Conservation (phyloP, 2,329 filamentous ascomycete genomes). For the Periconia macrospinosa region DNA sequence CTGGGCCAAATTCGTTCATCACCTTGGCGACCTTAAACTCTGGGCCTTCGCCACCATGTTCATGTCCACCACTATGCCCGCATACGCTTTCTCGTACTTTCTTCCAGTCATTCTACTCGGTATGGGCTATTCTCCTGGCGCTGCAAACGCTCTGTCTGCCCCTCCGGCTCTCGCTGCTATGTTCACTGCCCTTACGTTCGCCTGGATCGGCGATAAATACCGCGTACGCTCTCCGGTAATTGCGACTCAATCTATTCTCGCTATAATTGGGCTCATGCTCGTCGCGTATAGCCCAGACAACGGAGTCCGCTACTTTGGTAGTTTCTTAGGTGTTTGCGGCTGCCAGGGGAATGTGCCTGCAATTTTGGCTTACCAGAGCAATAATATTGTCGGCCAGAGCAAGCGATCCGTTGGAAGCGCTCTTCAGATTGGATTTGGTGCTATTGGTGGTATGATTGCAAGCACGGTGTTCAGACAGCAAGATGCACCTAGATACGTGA, state of each 20-base stretch:
- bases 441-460: conserved; percentile 28
- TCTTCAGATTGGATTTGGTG: conserved; percentile 27
- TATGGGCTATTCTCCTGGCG: conserved; percentile 21
- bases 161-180: conserved; percentile 28
- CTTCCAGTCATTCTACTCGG: conserved; percentile 30
- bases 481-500: conserved; percentile 25
- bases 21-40: conserved; percentile 23
- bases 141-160: conserved; percentile 21
- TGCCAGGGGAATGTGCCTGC: conserved; percentile 14
- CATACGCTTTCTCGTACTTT: conserved; percentile 31
- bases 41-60: conserved; percentile 23
- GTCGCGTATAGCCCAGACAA: conserved; percentile 25
- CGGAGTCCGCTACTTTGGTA: conserved; percentile 28
- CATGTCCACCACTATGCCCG: conserved; percentile 25
- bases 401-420: conserved; percentile 23
- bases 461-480: conserved; percentile 21
- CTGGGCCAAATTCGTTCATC: conserved; percentile 18
- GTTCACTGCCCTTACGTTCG: conserved; percentile 24
- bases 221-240: conserved; percentile 26
- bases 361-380: conserved; percentile 30
- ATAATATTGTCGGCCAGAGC: conserved; percentile 26
- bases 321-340: conserved; percentile 26
- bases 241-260: conserved; percentile 19
- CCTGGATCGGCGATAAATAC: conserved; percentile 29
- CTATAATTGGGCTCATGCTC: conserved; percentile 26